These are phyloP conservation scores for Blastocystis sp. DNA, from an alignment of 352 stramenopile genomes.

Conservation along the genomic window DNA sequence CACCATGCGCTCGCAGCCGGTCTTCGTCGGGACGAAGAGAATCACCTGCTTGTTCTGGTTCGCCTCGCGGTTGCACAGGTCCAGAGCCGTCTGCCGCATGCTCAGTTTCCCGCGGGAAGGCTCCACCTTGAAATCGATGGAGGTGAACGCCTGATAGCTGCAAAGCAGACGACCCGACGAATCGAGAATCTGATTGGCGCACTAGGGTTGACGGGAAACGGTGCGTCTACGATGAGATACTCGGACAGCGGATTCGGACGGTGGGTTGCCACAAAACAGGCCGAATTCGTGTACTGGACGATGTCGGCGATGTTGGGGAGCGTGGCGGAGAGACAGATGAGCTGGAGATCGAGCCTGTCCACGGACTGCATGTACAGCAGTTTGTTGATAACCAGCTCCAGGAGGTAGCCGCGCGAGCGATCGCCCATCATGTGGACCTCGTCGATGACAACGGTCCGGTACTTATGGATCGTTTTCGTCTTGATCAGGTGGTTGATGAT, in stretches of 20 bases:
- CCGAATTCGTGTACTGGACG: constrained; percentile 75
- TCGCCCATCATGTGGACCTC: constrained; percentile 78
- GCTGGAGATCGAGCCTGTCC: constrained; percentile 70
- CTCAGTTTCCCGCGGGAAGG: not conserved
- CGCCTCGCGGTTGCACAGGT: constrained; percentile 17
- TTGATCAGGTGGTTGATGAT: constrained; percentile 77
- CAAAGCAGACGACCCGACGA: constrained; percentile 20
- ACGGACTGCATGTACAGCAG: constrained; percentile 50
- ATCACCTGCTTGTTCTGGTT: constrained; percentile 67
- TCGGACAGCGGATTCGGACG: constrained; percentile 76
- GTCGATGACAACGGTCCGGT: constrained; percentile 76
- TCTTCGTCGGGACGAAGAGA: constrained; percentile 48
- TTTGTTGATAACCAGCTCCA: constrained; percentile 77
- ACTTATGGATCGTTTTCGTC: constrained; percentile 70
- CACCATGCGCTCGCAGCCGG: not conserved
- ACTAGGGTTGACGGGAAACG: constrained; percentile 1
- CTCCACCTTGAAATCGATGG: constrained; percentile 8
- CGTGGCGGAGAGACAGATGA: constrained; percentile 77
- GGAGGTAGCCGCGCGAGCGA: constrained; percentile 74
- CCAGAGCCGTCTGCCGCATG: not conserved
- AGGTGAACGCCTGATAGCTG: not conserved
- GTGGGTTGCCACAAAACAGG: constrained; percentile 75
- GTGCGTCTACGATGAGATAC: constrained; percentile 46
- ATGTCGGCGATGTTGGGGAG: constrained; percentile 76
- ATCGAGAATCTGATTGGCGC: constrained; percentile 68